Evolutionary conservation across 2,329 filamentous ascomycete species (phyloP).

Genomic region (Penicillium sp.): DNA sequence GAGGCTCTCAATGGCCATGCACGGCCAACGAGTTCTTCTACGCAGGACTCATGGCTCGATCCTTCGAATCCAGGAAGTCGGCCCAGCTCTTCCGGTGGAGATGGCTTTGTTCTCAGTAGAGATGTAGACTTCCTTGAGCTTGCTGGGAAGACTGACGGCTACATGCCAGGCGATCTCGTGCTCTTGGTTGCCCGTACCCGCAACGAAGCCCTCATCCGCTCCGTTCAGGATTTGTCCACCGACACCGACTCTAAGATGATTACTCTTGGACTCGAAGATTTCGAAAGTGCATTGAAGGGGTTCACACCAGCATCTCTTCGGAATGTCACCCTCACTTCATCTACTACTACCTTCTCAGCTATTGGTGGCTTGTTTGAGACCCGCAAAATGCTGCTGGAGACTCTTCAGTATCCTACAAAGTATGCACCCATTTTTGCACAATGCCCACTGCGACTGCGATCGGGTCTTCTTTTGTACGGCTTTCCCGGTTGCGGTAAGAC

Average conservation of each 20-base stretch:
- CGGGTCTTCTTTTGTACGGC: slow-evolving; percentile 88
- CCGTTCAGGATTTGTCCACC: slow-evolving; percentile 59
- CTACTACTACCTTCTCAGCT: slow-evolving; percentile 85
- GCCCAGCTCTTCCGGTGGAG: slow-evolving; percentile 46
- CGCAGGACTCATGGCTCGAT: slow-evolving; percentile 73
- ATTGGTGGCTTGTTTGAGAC: slow-evolving; percentile 88
- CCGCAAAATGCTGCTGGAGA: slow-evolving; percentile 88
- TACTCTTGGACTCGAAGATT: slow-evolving; percentile 70
- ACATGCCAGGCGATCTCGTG: slow-evolving; percentile 92
- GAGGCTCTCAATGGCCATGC: slow-evolving; percentile 44
- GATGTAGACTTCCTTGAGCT: slow-evolving; percentile 89
- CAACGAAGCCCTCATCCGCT: slow-evolving; percentile 88
- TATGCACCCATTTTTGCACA: slow-evolving; percentile 97
- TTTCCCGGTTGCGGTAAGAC: slow-evolving; percentile 97
- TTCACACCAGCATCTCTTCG: slow-evolving; percentile 94
- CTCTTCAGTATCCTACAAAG: slow-evolving; percentile 92
- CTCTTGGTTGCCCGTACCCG: slow-evolving; percentile 82
- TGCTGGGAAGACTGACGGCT: slow-evolving; percentile 91
- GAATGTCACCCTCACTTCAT: slow-evolving; percentile 90
- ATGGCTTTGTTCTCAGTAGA: slow-evolving; percentile 70
- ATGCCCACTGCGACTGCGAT: slow-evolving; percentile 90
- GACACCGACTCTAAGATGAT: slow-evolving; percentile 56
- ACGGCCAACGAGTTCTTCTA: slow-evolving; percentile 36
- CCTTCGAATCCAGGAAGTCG: slow-evolving; percentile 60
- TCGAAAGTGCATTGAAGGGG: slow-evolving; percentile 78